phyloP scores from a whole-genome alignment of 2,329 filamentous ascomycete species.

The Mycogone perniciosa region DNA sequence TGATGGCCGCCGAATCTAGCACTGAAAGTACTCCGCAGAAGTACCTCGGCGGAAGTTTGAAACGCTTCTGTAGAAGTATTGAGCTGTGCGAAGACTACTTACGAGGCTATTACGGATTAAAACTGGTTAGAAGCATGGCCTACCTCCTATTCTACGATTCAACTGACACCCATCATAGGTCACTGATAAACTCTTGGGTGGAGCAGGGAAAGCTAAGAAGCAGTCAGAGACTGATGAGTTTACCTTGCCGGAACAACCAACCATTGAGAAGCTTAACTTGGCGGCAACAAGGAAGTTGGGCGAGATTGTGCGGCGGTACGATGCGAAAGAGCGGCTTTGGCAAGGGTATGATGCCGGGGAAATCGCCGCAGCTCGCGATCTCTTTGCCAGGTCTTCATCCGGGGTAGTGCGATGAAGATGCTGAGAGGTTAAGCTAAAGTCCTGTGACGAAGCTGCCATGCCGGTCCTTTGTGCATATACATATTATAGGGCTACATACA shows the following conservation, averaged over 20 bases:
- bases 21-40: constrained; percentile 37
- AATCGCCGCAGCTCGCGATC: constrained; percentile 61
- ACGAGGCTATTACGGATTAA: constrained; percentile 86
- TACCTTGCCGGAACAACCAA: constrained; percentile 48
- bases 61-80: constrained; percentile 82
- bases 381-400: constrained; percentile 51
- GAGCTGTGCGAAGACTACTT: constrained; percentile 92
- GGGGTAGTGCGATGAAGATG: constrained; percentile 35
- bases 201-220: constrained; percentile 37
- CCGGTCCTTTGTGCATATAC: not conserved
- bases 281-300: constrained; percentile 66
- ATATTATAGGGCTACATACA: too few relatives aligned
- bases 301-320: constrained; percentile 64
- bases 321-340: constrained; percentile 58
- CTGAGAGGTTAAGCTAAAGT: not conserved
- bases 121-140: constrained; percentile 50
- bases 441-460: not conserved
- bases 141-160: not conserved
- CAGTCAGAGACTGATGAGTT: constrained; percentile 44
- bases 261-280: constrained; percentile 63
- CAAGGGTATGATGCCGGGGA: constrained; percentile 67
- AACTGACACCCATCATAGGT: constrained; percentile 29
- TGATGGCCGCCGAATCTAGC: constrained; percentile 55
- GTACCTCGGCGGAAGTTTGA: constrained; percentile 65
- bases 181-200: constrained; percentile 44